These are phyloP conservation scores for Tillandsia fasciculata DNA, from an alignment of 176 grass and related monocot species.

Conservation along the genomic window DNA sequence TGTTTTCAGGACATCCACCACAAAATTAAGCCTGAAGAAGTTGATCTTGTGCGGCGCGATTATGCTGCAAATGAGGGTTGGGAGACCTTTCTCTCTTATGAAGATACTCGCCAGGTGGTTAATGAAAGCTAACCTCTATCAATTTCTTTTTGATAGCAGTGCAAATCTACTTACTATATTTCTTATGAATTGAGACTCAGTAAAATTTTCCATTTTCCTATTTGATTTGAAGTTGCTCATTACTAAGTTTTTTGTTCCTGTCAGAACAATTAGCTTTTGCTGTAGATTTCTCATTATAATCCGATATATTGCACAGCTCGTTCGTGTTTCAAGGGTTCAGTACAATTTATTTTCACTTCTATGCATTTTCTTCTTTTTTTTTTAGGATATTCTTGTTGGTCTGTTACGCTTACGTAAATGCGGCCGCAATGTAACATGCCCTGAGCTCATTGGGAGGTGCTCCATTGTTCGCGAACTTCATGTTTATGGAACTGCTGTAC, in stretches of 20 bases:
- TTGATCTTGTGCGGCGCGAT: constrained; percentile 87
- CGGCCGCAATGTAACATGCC: constrained; percentile 72
- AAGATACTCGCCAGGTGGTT: constrained; percentile 85
- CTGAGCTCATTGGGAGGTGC: constrained; percentile 81
- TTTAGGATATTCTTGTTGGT: constrained; percentile 92
- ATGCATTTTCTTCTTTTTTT: constrained; percentile 11
- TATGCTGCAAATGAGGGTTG: constrained; percentile 97
- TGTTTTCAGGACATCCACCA: constrained; percentile 74
- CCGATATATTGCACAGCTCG: no score
- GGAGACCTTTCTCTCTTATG: constrained; percentile 97
- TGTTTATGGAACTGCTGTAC: constrained; percentile 97
- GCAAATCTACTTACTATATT: no score
- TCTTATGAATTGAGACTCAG: no score
- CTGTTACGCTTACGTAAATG: constrained; percentile 78
- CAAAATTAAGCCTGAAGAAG: constrained; percentile 93
- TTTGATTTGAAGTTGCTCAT: no score
- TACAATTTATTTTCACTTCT: constrained; percentile 6
- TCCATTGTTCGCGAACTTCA: constrained; percentile 97
- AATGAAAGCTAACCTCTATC: not conserved
- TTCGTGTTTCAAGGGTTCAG: not conserved
- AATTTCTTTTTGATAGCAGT: not conserved
- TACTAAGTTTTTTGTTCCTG: no score
- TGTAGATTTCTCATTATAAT: no score
- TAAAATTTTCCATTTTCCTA: no score
- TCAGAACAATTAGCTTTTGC: no score